Percentiles rank a stretch among this genome's conserved stretches.
Evolutionary conservation across 2,329 filamentous ascomycete genomes (phyloP).

Genomic region (Fusarium compactum): DNA sequence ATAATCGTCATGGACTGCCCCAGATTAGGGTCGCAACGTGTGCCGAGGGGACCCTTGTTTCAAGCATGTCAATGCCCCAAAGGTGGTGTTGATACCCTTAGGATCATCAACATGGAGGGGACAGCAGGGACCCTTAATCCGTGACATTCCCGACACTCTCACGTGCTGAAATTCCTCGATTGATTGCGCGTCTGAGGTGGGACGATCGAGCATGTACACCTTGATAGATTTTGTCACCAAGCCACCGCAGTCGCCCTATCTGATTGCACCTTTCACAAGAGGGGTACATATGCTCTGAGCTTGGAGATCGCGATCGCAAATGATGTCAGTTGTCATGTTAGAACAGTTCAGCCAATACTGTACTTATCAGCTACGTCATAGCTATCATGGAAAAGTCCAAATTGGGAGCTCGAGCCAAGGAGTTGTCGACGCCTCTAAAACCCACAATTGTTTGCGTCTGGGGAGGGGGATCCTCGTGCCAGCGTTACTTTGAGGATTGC

Average conservation of each 20-base stretch:
- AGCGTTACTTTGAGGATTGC: not conserved
- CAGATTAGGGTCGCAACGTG: not conserved
- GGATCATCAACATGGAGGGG: conserved; percentile 12
- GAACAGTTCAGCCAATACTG: conserved; percentile 9
- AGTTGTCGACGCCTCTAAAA: conserved; percentile 16
- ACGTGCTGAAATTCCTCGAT: conserved; percentile 6
- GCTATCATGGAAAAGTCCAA: conserved; percentile 12
- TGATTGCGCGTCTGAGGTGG: not conserved
- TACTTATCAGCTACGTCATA: conserved; percentile 32
- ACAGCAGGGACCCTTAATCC: conserved; percentile 32
- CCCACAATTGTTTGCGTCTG: conserved; percentile 27
- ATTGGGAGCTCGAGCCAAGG: conserved; percentile 28
- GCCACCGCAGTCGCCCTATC: conserved; percentile 6
- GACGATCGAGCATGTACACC: conserved; percentile 1
- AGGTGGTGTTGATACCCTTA: conserved; percentile 40
- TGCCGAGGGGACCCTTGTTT: conserved; percentile 14
- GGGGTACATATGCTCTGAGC: not conserved
- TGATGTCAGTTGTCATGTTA: conserved; percentile 34
- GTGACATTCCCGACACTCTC: conserved; percentile 14
- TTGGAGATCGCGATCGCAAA: conserved; percentile 21
- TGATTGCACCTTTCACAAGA: conserved; percentile 8
- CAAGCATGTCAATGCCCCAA: not conserved
- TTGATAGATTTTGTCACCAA: conserved; percentile 13
- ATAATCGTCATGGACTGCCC: not conserved
- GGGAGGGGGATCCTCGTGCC: conserved; percentile 17